Percentiles rank a stretch among this genome's conserved stretches.
These are phyloP conservation scores for Aspergillus sp. DNA, from an alignment of 2,329 filamentous ascomycete genomes.

Conservation along the genomic window DNA sequence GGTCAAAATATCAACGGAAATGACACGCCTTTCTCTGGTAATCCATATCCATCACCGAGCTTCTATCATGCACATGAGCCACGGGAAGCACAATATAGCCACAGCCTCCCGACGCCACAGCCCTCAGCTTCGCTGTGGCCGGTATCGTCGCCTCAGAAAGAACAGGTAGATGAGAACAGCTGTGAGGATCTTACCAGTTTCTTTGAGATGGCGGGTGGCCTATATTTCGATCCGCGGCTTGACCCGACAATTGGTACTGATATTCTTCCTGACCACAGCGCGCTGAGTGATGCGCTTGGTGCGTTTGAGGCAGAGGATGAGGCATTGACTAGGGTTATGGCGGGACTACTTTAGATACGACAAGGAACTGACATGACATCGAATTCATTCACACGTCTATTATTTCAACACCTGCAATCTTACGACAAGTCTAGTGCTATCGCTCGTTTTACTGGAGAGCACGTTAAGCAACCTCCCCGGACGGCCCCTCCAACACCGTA, in stretches of 20 bases:
- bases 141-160: slow-evolving; percentile 20
- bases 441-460: background rate
- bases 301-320: slow-evolving; percentile 42
- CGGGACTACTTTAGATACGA: slow-evolving; percentile 32
- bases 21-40: background rate
- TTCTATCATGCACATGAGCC: background rate
- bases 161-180: slow-evolving; percentile 25
- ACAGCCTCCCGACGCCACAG: slow-evolving; percentile 22
- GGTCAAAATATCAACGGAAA: background rate
- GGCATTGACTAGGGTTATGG: slow-evolving; percentile 41
- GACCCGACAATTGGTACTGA: slow-evolving; percentile 13
- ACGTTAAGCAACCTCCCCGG: background rate
- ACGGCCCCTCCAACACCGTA: slow-evolving; percentile 11
- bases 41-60: background rate
- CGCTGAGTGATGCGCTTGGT: slow-evolving; percentile 24
- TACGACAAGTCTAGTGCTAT: background rate
- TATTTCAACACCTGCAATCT: background rate
- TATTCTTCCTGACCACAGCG: slow-evolving; percentile 14
- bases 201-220: slow-evolving; percentile 63
- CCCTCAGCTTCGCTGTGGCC: slow-evolving; percentile 23
- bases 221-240: slow-evolving; percentile 35
- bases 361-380: too few relatives aligned
- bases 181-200: slow-evolving; percentile 61
- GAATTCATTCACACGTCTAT: background rate
- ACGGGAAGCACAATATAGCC: slow-evolving; percentile 15